Evolutionary conservation across 129 eudicot genomes (phyloP), one percentile per base, ranked within the genome.

Genomic region (Calendula officinalis): DNA sequence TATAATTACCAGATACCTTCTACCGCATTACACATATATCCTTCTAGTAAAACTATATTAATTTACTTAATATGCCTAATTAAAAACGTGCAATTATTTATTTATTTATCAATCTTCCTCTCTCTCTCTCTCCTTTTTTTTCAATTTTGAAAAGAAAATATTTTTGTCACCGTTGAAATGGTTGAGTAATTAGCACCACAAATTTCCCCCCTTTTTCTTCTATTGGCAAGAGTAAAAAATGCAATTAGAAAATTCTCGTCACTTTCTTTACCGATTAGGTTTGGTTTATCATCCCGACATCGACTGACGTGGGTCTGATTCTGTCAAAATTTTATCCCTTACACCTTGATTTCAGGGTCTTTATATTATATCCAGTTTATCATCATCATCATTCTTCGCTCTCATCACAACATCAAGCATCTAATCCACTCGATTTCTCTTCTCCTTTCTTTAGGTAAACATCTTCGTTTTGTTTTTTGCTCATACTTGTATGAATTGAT

Each of bases 281-380:
- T 58, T 50, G 55, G 35, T 47, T 42, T 68, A 17, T 45, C 64
- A 38, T 35, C 60, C 58, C 30, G 72, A 73, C 71, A 64, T 49
- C 11, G 60, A 64, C 72, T 63, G 78, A 73, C 71, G 70, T 34
- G 62, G 67, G 72, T 56, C 78, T 64, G 78, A 46, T 73, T 73
- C 53, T 73, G 52, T 73, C 78, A 73, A 34, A 69, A 56, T 65
- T 64, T 56, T 73, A 73, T 73, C 78, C 51, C 47, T 15, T 22
- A 7, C 62, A 15, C 76, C 61, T 62, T 54, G 58, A 45, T 69
- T 56, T 69, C 56, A 58, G 74, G 56, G 37, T 62, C 76, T 71
- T 9, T 22, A 22, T 22, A 44, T 58, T 58, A 14, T 58, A 58
- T 56, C 64, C 64, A 14, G 13, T 36, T 37, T 1, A 35, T 59